A percentile compares a stretch with the other conserved stretches of the same genome.
Evolutionary conservation across 2,329 filamentous ascomycete species (phyloP).

Genomic region (Fusarium abutilonis): DNA sequence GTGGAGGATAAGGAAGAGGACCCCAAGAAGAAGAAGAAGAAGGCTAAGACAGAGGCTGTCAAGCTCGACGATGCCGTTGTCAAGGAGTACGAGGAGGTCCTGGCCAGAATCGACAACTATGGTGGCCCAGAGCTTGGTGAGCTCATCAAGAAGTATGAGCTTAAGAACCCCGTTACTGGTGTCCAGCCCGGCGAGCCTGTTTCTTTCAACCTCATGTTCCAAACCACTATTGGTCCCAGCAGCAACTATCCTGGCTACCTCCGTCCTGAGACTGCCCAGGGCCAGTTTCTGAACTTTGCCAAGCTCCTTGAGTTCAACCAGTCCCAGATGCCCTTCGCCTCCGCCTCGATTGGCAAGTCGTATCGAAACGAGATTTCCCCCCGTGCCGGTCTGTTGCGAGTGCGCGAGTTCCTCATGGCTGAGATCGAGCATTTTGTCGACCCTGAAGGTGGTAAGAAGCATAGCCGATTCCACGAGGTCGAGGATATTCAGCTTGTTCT

Average conservation of each 20-base stretch:
- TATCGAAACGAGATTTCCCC: slow-evolving; percentile 99
- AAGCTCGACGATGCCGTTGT: slow-evolving; percentile 89
- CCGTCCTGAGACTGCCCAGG: slow-evolving; percentile 94
- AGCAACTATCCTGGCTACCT: slow-evolving; percentile 87
- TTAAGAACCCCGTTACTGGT: slow-evolving; percentile 86
- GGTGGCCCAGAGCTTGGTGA: slow-evolving; percentile 84
- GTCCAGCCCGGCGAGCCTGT: slow-evolving; percentile 82
- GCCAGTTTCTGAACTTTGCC: slow-evolving; percentile 96
- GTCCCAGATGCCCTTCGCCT: slow-evolving; percentile 94
- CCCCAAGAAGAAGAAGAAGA: slow-evolving; percentile 85
- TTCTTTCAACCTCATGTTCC: slow-evolving; percentile 98
- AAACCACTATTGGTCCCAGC: slow-evolving; percentile 92
- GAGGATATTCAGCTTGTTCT: slow-evolving; percentile 84
- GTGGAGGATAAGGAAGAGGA: slow-evolving; percentile 79
- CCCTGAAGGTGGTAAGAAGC: slow-evolving; percentile 93
- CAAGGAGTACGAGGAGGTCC: slow-evolving; percentile 87
- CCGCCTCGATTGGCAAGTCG: slow-evolving; percentile 95
- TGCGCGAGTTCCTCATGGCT: slow-evolving; percentile 98
- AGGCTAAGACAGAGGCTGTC: slow-evolving; percentile 80
- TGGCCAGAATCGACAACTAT: slow-evolving; percentile 96
- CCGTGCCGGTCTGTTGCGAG: slow-evolving; percentile 86
- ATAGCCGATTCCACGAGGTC: slow-evolving; percentile 86
- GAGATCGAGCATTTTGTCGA: slow-evolving; percentile 99
- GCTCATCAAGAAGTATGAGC: slow-evolving; percentile 90
- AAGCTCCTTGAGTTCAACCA: slow-evolving; percentile 98